A percentile compares a stretch with the other conserved stretches of the same genome.
phyloP scores from a whole-genome alignment of 2,329 filamentous ascomycete genomes.

The Pseudocercospora macadamiae region DNA sequence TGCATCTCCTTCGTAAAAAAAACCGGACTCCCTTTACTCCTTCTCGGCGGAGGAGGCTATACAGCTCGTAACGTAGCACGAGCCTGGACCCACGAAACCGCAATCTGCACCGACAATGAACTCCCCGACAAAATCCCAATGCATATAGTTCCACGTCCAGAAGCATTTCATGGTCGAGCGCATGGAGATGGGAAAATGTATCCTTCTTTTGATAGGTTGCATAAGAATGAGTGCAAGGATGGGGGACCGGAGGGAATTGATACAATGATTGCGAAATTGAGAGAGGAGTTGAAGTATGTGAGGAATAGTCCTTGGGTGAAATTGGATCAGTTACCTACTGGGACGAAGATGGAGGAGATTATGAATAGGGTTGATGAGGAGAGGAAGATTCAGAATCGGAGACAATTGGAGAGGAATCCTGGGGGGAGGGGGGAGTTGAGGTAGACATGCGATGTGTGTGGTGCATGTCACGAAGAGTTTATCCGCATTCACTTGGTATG shows the following conservation, averaged over 20 bases:
- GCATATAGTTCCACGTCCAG: slow-evolving; percentile 78
- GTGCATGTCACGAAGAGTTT: background rate
- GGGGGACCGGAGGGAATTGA: slow-evolving; percentile 68
- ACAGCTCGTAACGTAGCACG: slow-evolving; percentile 95
- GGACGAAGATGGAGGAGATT: slow-evolving; percentile 66
- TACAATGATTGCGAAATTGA: slow-evolving; percentile 75
- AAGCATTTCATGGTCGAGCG: slow-evolving; percentile 79
- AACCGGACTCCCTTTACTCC: slow-evolving; percentile 76
- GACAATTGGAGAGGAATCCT: slow-evolving; percentile 48
- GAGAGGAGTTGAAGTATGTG: slow-evolving; percentile 85
- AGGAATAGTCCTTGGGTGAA: slow-evolving; percentile 85
- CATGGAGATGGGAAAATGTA: slow-evolving; percentile 73
- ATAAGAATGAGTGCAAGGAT: slow-evolving; percentile 69
- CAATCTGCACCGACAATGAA: slow-evolving; percentile 77
- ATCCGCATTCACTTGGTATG: no score
- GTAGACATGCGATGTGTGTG: background rate
- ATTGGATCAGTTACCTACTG: slow-evolving; percentile 71
- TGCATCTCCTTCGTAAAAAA: slow-evolving; percentile 89
- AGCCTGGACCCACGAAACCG: slow-evolving; percentile 95
- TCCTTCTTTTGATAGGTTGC: slow-evolving; percentile 74
- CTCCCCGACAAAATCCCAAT: slow-evolving; percentile 73
- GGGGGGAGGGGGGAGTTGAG: slow-evolving; percentile 48
- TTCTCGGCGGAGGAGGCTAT: slow-evolving; percentile 94
- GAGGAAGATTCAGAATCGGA: slow-evolving; percentile 50
- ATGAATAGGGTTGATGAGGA: slow-evolving; percentile 70